These are phyloP conservation scores for Ogataea naganishii DNA, from an alignment of 805 yeast species.

Conservation along the genomic window DNA sequence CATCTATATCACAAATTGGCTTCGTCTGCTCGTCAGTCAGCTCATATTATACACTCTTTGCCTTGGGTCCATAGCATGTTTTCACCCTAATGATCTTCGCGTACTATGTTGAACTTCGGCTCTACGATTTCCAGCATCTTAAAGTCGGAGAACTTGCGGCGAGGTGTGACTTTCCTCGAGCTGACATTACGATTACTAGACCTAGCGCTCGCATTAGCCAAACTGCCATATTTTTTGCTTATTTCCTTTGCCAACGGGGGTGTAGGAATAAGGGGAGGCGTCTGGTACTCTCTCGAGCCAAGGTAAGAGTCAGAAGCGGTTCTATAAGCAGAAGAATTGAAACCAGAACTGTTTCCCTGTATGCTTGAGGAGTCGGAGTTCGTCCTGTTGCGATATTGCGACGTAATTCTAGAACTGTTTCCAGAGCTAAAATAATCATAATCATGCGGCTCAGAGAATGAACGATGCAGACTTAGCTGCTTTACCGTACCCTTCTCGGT, in stretches of 20 bases:
- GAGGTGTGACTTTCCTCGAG: conserved; percentile 10
- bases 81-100: no score
- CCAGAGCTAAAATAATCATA: no score
- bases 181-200: conserved; percentile 14
- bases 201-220: conserved; percentile 24
- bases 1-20: no score
- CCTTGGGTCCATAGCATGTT: no score
- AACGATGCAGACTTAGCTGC: conserved; percentile 9
- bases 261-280: no score
- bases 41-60: no score
- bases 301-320: conserved; percentile 14
- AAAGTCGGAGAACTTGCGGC: conserved; percentile 20
- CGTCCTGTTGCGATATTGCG: not conserved
- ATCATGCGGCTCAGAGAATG: conserved; percentile 7
- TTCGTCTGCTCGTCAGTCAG: no score
- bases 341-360: conserved; percentile 1
- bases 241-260: no score
- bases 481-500: conserved; percentile 18
- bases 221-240: conserved; percentile 30
- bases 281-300: conserved; percentile 27
- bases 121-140: conserved; percentile 23
- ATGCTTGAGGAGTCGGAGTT: not conserved
- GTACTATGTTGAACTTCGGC: conserved; percentile 10
- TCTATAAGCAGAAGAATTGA: conserved; percentile 12
- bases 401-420: conserved; percentile 1